phyloP scores from a whole-genome alignment of 2,329 filamentous ascomycete genomes.

The Sporothrix luriei region DNA sequence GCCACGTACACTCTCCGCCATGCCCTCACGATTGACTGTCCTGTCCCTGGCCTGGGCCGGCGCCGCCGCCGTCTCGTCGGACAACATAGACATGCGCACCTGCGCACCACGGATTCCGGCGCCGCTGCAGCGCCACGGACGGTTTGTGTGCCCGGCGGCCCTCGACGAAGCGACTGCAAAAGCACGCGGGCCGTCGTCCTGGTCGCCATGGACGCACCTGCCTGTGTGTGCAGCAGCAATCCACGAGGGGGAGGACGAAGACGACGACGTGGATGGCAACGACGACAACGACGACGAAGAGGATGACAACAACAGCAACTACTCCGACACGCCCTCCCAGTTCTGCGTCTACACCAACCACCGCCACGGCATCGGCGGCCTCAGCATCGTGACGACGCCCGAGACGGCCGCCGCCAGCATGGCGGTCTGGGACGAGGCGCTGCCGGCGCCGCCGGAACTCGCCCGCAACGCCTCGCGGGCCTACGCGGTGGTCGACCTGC shows the following conservation, averaged over 20 bases:
- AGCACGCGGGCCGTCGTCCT: constrained; percentile 20
- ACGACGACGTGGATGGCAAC: background rate
- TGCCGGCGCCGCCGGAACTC: background rate
- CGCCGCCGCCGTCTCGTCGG: background rate
- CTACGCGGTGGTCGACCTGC: constrained; percentile 42
- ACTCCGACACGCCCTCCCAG: constrained; percentile 14
- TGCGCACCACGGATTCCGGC: constrained; percentile 29
- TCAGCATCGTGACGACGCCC: constrained; percentile 45
- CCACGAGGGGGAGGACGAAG: background rate
- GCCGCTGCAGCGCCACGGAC: constrained; percentile 22
- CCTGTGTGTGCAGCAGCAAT: constrained; percentile 36
- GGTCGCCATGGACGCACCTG: constrained; percentile 40
- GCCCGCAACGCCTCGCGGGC: background rate
- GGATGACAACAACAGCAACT: background rate
- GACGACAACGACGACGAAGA: background rate
- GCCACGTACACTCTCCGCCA: too few species aligned
- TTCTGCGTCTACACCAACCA: constrained; percentile 42
- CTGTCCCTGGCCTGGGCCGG: background rate
- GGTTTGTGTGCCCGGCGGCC: constrained; percentile 44
- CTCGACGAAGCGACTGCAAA: constrained; percentile 57
- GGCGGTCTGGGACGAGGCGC: constrained; percentile 40
- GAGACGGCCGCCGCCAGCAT: constrained; percentile 41
- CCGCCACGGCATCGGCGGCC: constrained; percentile 39
- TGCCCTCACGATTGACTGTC: background rate
- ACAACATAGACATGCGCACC: background rate